Percentiles rank a stretch among this genome's conserved stretches.
These are phyloP conservation scores for Metschnikowia cubensis DNA, from an alignment of 805 yeast species.

Conservation along the genomic window DNA sequence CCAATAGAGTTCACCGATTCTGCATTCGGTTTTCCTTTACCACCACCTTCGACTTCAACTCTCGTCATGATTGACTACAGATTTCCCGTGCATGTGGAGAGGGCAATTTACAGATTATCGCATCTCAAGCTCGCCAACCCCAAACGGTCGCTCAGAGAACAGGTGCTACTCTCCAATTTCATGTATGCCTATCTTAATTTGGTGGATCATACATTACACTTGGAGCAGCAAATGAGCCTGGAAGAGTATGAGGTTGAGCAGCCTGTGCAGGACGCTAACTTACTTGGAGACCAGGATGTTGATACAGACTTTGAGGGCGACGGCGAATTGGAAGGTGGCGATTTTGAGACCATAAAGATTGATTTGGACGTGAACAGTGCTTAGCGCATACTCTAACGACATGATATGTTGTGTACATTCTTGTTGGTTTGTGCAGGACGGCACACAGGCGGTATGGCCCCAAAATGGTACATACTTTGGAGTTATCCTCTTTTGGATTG, in stretches of 20 bases:
- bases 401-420: not conserved
- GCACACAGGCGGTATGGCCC: not conserved
- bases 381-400: not conserved
- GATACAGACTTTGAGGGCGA: constrained; percentile 20
- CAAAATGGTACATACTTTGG: too few relatives aligned
- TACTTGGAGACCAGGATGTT: constrained; percentile 16
- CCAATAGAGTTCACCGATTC: constrained; percentile 60
- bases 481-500: not conserved
- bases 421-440: not conserved
- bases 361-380: constrained; percentile 16
- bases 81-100: constrained; percentile 90
- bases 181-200: constrained; percentile 95
- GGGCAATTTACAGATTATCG: constrained; percentile 90
- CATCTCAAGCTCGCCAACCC: constrained; percentile 94
- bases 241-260: constrained; percentile 15
- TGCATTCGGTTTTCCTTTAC: constrained; percentile 84
- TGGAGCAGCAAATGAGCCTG: constrained; percentile 52
- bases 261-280: constrained; percentile 15
- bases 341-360: constrained; percentile 16
- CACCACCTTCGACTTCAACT: constrained; percentile 74
- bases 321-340: constrained; percentile 14
- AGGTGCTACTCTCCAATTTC: constrained; percentile 88
- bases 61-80: constrained; percentile 78
- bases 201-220: constrained; percentile 84
- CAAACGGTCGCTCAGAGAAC: constrained; percentile 84